Percentiles rank a stretch among this genome's conserved stretches.
Conservation (phyloP, 176 grass and related monocot species). For the Musa acuminata region DNA sequence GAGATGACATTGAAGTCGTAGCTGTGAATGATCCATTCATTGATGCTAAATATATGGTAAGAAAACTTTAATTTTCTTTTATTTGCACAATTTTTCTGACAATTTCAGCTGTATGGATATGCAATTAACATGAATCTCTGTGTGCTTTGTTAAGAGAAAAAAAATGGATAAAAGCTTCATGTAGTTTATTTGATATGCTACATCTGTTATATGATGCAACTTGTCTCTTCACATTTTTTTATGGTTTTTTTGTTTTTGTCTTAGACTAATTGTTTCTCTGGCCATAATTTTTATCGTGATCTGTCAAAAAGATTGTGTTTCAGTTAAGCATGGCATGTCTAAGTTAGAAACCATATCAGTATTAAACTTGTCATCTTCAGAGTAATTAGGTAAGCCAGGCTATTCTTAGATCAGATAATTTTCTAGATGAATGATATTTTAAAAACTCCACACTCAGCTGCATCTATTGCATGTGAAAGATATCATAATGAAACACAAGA, state of each 20-base stretch:
- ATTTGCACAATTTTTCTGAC: background rate
- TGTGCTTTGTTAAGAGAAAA: background rate
- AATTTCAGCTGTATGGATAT: too few relatives aligned
- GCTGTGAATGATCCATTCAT: conserved; percentile 98
- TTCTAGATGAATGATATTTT: background rate
- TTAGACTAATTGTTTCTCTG: background rate
- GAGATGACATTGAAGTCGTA: conserved; percentile 93
- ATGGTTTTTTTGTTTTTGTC: background rate
- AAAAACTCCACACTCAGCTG: background rate
- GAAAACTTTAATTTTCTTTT: background rate
- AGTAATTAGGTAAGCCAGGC: background rate
- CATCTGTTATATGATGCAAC: background rate
- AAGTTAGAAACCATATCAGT: background rate
- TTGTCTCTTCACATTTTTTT: background rate
- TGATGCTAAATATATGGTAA: conserved; percentile 97
- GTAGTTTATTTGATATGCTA: background rate
- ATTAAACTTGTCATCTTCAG: too few relatives aligned
- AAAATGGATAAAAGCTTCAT: background rate
- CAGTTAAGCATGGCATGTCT: background rate
- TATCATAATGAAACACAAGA: background rate
- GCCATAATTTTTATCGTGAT: background rate
- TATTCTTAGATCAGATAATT: background rate
- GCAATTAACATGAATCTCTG: background rate
- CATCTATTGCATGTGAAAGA: background rate
- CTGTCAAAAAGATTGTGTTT: background rate